These are phyloP conservation scores for Fonsecaea nubica DNA, from an alignment of 2,329 filamentous ascomycete genomes.

Conservation along the genomic window DNA sequence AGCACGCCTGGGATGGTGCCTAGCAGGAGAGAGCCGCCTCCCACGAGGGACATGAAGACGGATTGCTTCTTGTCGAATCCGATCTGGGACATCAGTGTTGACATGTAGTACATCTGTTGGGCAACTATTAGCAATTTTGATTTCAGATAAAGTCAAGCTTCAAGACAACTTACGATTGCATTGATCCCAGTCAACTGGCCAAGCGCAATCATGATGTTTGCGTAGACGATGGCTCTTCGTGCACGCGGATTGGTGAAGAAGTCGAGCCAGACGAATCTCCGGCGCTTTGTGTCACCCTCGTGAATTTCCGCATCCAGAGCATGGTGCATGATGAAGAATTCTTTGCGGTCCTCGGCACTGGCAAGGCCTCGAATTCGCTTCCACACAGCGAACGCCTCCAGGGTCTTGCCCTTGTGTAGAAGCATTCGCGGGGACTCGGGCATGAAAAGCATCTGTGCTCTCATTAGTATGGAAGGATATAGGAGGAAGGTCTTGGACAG, in stretches of 20 bases:
- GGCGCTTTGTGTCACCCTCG: slow-evolving; percentile 58
- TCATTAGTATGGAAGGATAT: neutral
- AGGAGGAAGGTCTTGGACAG: neutral
- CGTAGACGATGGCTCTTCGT: slow-evolving; percentile 70
- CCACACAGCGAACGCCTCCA: slow-evolving; percentile 72
- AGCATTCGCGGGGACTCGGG: slow-evolving; percentile 73
- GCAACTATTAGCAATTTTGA: slow-evolving; percentile 49
- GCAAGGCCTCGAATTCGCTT: slow-evolving; percentile 71
- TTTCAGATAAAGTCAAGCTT: neutral
- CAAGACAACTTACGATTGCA: slow-evolving; percentile 20
- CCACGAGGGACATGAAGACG: slow-evolving; percentile 78
- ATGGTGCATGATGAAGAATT: slow-evolving; percentile 76
- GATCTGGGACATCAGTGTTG: slow-evolving; percentile 69
- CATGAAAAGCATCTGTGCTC: slow-evolving; percentile 67
- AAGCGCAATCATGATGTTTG: slow-evolving; percentile 72
- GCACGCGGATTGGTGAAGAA: slow-evolving; percentile 73
- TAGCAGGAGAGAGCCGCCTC: slow-evolving; percentile 70
- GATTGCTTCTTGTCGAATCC: slow-evolving; percentile 68
- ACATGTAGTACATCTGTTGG: slow-evolving; percentile 76
- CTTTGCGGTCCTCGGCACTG: slow-evolving; percentile 65
- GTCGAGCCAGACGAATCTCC: slow-evolving; percentile 71
- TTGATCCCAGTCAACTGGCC: slow-evolving; percentile 72
- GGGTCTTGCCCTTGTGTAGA: slow-evolving; percentile 68
- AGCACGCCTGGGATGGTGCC: slow-evolving; percentile 72
- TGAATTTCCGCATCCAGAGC: slow-evolving; percentile 65